These are phyloP conservation scores for Verticillium tricorpus DNA, from an alignment of 2,329 filamentous ascomycete species.

Conservation along the genomic window DNA sequence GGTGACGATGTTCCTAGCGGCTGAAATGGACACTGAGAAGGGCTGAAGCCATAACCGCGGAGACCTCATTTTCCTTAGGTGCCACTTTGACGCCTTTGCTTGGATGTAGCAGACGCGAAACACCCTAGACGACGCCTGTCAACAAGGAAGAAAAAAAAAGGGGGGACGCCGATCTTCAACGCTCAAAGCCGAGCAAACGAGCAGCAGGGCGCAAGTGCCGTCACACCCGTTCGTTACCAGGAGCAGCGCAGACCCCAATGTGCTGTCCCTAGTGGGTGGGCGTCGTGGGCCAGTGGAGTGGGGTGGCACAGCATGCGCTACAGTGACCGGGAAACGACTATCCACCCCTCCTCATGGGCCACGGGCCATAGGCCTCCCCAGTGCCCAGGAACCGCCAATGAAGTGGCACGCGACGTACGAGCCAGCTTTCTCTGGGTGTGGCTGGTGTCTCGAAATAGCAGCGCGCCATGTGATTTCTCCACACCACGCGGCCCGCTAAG, in stretches of 20 bases:
- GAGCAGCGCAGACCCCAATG: not conserved
- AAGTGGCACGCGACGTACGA: not conserved
- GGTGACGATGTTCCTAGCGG: not conserved
- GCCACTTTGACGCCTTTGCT: not conserved
- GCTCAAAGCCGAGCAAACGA: not conserved
- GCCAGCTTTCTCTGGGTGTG: not conserved
- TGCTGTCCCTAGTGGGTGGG: not conserved
- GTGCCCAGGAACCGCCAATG: not conserved
- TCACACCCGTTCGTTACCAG: not conserved
- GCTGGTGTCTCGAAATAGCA: not conserved
- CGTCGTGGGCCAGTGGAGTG: not conserved
- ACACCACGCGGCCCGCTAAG: not conserved
- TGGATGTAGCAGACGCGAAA: not conserved
- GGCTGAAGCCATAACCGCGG: too few species aligned
- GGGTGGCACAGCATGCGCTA: not conserved
- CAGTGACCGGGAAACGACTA: not conserved
- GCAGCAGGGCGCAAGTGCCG: not conserved
- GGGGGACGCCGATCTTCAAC: not conserved
- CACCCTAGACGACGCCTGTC: not conserved
- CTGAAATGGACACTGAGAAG: not conserved
- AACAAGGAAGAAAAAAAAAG: not conserved
- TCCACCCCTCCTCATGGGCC: not conserved
- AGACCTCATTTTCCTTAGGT: not conserved
- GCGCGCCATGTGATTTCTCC: not conserved
- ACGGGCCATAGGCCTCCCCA: not conserved